Conservation (phyloP, 371 early-diverging fungal species). For the Haplosporangium sp. region DNA sequence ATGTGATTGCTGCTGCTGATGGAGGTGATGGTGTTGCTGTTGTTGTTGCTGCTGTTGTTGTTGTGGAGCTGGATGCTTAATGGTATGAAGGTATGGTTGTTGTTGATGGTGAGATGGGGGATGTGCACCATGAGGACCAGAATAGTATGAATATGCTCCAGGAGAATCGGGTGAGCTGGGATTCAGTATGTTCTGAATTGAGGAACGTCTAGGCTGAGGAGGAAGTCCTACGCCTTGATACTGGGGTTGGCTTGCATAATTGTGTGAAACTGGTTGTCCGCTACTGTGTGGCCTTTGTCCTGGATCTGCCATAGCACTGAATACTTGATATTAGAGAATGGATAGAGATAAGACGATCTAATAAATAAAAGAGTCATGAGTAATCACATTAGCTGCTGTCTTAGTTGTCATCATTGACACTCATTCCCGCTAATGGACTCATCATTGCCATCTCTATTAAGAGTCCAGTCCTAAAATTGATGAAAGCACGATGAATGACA, state of each 20-base stretch:
- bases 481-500: not conserved
- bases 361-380: not conserved
- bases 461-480: not conserved
- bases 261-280: conserved; percentile 9
- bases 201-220: conserved; percentile 39
- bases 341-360: not conserved
- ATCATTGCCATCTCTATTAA: not conserved
- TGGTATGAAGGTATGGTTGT: conserved; percentile 26
- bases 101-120: conserved; percentile 22
- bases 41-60: conserved; percentile 28
- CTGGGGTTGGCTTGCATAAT: conserved; percentile 12
- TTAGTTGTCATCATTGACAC: too few species aligned
- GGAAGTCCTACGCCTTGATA: conserved; percentile 17
- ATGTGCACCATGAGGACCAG: conserved; percentile 11
- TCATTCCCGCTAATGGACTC: not conserved
- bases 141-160: conserved; percentile 29
- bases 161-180: conserved; percentile 40
- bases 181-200: conserved; percentile 53
- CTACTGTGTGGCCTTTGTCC: conserved; percentile 31
- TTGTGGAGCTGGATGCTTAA: conserved; percentile 14
- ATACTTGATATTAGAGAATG: not conserved
- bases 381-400: not conserved
- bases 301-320: conserved; percentile 28
- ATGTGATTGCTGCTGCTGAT: conserved; percentile 15
- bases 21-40: conserved; percentile 24